Percentiles rank a stretch among this genome's conserved stretches.
phyloP scores from a whole-genome alignment of 2,329 filamentous ascomycete genomes.

The Trichoderma hamatum region DNA sequence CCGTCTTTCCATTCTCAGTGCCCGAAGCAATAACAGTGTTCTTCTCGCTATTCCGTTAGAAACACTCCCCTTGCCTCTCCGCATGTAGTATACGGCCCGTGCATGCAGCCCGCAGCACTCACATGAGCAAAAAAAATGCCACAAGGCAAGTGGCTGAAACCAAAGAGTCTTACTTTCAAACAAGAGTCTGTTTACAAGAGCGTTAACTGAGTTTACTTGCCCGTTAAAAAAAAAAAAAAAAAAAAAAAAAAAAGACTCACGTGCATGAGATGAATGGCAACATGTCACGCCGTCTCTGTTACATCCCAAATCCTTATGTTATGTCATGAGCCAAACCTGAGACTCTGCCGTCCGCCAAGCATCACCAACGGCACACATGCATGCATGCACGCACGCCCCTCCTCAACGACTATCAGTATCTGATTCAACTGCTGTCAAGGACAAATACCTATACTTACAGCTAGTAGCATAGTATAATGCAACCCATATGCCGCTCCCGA shows the following conservation, averaged over 20 bases:
- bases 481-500: neutral
- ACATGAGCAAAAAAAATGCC: conserved; percentile 5
- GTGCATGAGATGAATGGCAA: neutral
- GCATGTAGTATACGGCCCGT: neutral
- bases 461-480: neutral
- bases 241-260: neutral
- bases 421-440: neutral
- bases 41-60: neutral
- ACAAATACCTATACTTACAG: neutral
- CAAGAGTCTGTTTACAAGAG: neutral
- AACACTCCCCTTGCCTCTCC: neutral
- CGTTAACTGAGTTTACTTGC: neutral
- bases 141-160: conserved; percentile 7
- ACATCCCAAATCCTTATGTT: neutral
- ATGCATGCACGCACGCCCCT: neutral
- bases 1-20: neutral
- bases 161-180: neutral
- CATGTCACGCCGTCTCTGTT: too few species aligned
- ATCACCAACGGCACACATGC: neutral
- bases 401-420: neutral
- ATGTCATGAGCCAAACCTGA: neutral
- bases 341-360: neutral
- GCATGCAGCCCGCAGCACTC: conserved; percentile 7
- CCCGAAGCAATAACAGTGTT: neutral
- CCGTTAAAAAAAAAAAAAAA: neutral